Conservation (phyloP, 305 asterid species). For the Stenogyne calaminthoides region DNA sequence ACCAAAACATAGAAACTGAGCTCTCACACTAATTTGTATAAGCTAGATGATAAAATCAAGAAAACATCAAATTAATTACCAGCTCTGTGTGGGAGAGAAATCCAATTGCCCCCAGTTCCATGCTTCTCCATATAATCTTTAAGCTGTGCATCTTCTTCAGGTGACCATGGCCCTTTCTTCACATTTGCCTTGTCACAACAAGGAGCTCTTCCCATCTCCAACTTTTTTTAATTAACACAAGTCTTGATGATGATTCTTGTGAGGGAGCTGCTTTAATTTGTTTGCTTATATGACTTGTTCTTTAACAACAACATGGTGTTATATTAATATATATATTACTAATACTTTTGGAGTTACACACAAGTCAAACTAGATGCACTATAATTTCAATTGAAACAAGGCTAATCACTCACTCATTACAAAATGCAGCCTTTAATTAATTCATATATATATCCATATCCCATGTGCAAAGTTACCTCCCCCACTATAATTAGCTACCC, state of each 20-base stretch:
- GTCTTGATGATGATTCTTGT: neutral
- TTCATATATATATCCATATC: neutral
- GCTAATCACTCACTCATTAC: conserved; percentile 22
- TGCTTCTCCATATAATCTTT: conserved; percentile 64
- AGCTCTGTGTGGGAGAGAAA: conserved; percentile 81
- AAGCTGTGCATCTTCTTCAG: conserved; percentile 82
- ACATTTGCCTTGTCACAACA: conserved; percentile 88
- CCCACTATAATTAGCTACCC: too few relatives aligned
- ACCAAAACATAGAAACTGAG: neutral
- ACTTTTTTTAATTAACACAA: neutral
- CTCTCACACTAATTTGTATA: too few relatives aligned
- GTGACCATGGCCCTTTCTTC: conserved; percentile 95
- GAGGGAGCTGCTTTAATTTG: conserved; percentile 8
- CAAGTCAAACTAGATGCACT: conserved; percentile 45
- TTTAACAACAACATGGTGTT: conserved; percentile 2
- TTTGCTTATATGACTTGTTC: conserved; percentile 36
- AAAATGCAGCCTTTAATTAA: neutral
- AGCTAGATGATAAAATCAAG: too few relatives aligned
- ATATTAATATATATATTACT: too few relatives aligned
- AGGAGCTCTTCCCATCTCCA: conserved; percentile 88
- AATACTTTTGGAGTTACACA: conserved; percentile 9
- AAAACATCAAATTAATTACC: too few relatives aligned
- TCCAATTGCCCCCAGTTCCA: conserved; percentile 86
- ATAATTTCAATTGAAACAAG: conserved; percentile 37
- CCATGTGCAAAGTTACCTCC: too few relatives aligned